A percentile compares a stretch with the other conserved stretches of the same genome.
These are phyloP conservation scores for Scedosporium apiospermum DNA, from an alignment of 2,329 filamentous ascomycete genomes.

Conservation along the genomic window DNA sequence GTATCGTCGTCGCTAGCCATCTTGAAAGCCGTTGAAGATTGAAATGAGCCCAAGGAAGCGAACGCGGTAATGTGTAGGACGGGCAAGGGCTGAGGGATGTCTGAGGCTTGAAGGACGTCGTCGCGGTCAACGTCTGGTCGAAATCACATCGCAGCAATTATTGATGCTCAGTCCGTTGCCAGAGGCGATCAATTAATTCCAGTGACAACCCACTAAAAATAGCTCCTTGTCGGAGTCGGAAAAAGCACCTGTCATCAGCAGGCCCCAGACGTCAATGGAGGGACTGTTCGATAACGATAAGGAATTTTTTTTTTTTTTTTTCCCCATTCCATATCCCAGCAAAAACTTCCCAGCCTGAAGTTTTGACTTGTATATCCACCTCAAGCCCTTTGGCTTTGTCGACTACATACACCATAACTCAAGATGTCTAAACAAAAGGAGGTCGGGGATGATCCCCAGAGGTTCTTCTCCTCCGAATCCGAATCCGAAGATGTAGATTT, in stretches of 20 bases:
- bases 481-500: constrained; percentile 11
- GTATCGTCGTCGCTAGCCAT: constrained; percentile 19
- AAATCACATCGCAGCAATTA: too few relatives aligned
- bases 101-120: too few relatives aligned
- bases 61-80: too few relatives aligned
- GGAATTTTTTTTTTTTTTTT: constrained; percentile 5
- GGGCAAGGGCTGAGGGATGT: too few relatives aligned
- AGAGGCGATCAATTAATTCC: too few relatives aligned
- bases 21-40: not conserved
- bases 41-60: not conserved
- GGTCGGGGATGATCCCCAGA: not conserved
- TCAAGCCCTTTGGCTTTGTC: not conserved
- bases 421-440: not conserved
- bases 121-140: too few relatives aligned
- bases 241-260: not conserved
- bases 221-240: too few relatives aligned
- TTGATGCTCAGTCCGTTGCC: too few relatives aligned
- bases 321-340: not conserved
- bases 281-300: not conserved
- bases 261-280: not conserved
- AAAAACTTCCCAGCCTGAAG: not conserved
- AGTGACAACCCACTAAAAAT: not conserved
- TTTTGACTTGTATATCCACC: too few relatives aligned
- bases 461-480: constrained; percentile 14
- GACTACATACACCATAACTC: not conserved